Percentiles rank a stretch among this genome's conserved stretches.
Evolutionary conservation across 306 rosid species (phyloP).

Genomic region (Gynostemma pentaphyllum): DNA sequence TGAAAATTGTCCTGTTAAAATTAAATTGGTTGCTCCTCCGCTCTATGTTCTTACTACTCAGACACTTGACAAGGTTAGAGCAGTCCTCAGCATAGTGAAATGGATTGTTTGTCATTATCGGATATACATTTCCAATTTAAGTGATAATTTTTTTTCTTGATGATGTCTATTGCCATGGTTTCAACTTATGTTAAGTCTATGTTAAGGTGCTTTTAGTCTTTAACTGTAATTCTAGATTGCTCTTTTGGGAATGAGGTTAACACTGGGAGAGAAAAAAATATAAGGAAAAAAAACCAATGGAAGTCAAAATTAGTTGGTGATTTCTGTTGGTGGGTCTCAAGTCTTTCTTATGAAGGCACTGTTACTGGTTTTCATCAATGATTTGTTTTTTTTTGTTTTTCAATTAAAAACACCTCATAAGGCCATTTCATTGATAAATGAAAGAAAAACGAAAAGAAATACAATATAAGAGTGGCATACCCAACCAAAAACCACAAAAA

Average conservation of each 20-base stretch:
- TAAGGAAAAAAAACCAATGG: not conserved
- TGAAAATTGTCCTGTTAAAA: slow-evolving; percentile 86
- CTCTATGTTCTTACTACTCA: slow-evolving; percentile 92
- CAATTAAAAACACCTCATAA: too few relatives aligned
- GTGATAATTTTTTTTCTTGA: not conserved
- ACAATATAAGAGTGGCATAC: too few relatives aligned
- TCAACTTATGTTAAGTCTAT: not conserved
- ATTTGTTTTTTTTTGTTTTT: too few relatives aligned
- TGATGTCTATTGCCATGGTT: not conserved
- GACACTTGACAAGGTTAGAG: slow-evolving; percentile 91
- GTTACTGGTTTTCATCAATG: not conserved
- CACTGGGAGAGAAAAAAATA: not conserved
- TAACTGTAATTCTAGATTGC: not conserved
- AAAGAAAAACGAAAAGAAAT: too few relatives aligned
- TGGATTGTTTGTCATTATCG: not conserved
- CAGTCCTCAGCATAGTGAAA: not conserved
- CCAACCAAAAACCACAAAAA: too few relatives aligned
- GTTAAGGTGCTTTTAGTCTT: not conserved
- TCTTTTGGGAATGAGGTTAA: not conserved
- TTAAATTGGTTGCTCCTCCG: slow-evolving; percentile 96
- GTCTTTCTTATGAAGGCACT: not conserved
- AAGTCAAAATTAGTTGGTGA: not conserved
- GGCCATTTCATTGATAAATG: too few relatives aligned
- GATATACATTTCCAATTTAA: not conserved
- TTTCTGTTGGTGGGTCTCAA: not conserved